These are phyloP conservation scores for Tilletia indica DNA, from an alignment of 1,284 basidiomycete species.

Conservation along the genomic window DNA sequence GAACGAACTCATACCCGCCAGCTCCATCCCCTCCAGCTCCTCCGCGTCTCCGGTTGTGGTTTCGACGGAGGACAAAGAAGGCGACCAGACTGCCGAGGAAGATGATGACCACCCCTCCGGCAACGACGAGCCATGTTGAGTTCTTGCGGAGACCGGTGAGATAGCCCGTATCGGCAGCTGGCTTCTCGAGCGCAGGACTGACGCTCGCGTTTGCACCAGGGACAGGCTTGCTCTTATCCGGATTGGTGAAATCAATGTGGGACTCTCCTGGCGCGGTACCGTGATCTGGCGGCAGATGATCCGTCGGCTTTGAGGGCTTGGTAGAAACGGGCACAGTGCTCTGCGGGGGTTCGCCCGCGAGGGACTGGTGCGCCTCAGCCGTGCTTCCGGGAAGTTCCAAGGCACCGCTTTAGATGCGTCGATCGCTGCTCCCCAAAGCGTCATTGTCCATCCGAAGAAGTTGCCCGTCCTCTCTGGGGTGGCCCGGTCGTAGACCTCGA, in stretches of 20 bases:
- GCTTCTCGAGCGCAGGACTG: constrained; percentile 38
- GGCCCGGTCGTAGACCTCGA: constrained; percentile 71
- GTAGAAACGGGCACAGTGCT: constrained; percentile 56
- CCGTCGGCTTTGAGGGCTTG: constrained; percentile 78
- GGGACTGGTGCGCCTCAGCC: constrained; percentile 56
- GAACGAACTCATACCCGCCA: constrained; percentile 69
- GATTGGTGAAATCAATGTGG: constrained; percentile 55
- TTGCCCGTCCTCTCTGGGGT: constrained; percentile 65
- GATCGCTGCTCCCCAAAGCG: constrained; percentile 85
- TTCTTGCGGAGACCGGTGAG: constrained; percentile 74
- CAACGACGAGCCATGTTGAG: constrained; percentile 81
- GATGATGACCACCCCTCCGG: constrained; percentile 68
- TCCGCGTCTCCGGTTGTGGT: constrained; percentile 57
- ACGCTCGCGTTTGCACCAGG: constrained; percentile 25
- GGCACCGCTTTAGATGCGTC: constrained; percentile 67
- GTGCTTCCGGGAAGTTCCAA: constrained; percentile 50
- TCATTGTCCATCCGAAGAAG: constrained; percentile 88
- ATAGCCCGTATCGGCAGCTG: constrained; percentile 73
- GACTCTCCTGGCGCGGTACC: constrained; percentile 58
- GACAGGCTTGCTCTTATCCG: constrained; percentile 38
- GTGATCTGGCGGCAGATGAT: constrained; percentile 80
- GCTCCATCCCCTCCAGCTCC: constrained; percentile 26
- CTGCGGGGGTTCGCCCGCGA: constrained; percentile 61
- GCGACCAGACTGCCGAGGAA: constrained; percentile 69
- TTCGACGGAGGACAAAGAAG: constrained; percentile 63